Percentiles rank a stretch among this genome's conserved stretches.
Evolutionary conservation across 805 yeast genomes (phyloP).

Genomic region (Cyberlindnera maritima): DNA sequence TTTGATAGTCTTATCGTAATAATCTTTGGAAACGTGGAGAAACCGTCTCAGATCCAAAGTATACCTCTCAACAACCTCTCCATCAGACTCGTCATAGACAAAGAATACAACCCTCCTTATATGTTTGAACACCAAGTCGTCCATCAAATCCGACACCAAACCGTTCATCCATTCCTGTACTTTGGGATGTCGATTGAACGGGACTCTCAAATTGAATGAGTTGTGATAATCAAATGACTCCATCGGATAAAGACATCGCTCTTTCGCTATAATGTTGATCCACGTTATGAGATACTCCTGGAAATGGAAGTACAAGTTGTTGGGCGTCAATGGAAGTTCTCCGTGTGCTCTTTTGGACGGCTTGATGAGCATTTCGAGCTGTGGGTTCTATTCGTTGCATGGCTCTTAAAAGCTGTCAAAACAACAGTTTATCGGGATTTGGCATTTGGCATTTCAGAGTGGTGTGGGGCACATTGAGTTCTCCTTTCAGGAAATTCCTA

Average conservation of each 20-base stretch:
- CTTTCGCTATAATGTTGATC: conserved; percentile 34
- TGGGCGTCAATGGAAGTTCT: conserved; percentile 11
- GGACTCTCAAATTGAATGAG: conserved; percentile 41
- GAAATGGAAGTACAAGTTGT: conserved; percentile 15
- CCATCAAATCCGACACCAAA: conserved; percentile 15
- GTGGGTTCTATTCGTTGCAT: too few species aligned
- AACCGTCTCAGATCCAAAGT: conserved; percentile 32
- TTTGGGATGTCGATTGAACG: conserved; percentile 45
- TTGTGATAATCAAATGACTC: conserved; percentile 34
- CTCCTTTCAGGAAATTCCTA: too few species aligned
- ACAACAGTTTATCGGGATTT: too few species aligned
- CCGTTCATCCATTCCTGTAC: conserved; percentile 20
- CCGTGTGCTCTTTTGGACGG: conserved; percentile 3
- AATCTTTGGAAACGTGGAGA: conserved; percentile 19
- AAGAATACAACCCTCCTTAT: conserved; percentile 36
- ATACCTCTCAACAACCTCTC: conserved; percentile 38
- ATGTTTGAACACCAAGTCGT: conserved; percentile 21
- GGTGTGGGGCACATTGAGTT: too few species aligned
- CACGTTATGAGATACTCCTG: conserved; percentile 34
- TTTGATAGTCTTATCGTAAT: conserved; percentile 13
- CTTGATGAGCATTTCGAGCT: conserved; percentile 4
- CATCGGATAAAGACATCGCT: conserved; percentile 36
- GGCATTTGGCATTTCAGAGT: too few species aligned
- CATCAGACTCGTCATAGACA: conserved; percentile 31
- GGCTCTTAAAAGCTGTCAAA: too few species aligned